Percentiles rank a stretch among this genome's conserved stretches.
Conservation (phyloP, 148 eudicot species). For the Chenopodium berlandieri region DNA sequence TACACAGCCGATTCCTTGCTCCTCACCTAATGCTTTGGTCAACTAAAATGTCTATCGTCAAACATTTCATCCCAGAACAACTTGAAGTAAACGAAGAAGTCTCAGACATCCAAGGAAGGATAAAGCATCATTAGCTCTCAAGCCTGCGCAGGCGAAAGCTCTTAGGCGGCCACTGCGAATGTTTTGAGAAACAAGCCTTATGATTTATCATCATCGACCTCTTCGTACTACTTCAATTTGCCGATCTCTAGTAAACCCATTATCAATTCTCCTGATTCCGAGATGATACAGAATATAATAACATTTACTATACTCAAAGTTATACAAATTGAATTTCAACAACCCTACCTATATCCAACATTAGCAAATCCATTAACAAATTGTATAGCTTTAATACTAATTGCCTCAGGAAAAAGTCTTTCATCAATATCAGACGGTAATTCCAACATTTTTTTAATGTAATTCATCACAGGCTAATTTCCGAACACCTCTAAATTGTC, state of each 20-base stretch:
- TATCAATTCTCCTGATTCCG: too few relatives aligned
- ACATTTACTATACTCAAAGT: too few relatives aligned
- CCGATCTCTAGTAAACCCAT: too few relatives aligned
- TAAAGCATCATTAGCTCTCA: slow-evolving; percentile 11
- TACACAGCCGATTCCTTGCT: too few relatives aligned
- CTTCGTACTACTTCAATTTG: not conserved
- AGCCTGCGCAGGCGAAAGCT: slow-evolving; percentile 68
- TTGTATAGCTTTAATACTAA: too few relatives aligned
- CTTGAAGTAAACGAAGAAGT: not conserved
- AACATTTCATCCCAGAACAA: too few relatives aligned
- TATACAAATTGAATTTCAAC: too few relatives aligned
- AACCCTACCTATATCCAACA: too few relatives aligned
- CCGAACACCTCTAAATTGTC: not conserved
- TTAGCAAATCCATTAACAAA: too few relatives aligned
- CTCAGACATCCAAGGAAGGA: slow-evolving; percentile 12
- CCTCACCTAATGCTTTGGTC: too few relatives aligned
- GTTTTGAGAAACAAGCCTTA: slow-evolving; percentile 63
- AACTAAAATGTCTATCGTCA: too few relatives aligned
- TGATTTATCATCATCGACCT: slow-evolving; percentile 38
- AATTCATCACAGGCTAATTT: not conserved
- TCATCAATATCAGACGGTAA: not conserved
- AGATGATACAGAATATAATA: too few relatives aligned
- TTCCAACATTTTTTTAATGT: not conserved
- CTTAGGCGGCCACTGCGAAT: slow-evolving; percentile 76
- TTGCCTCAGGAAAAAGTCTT: not conserved